Evolutionary conservation across 306 rosid genomes (phyloP), one percentile per base, ranked within the genome.

Genomic region (Medicago truncatula): DNA sequence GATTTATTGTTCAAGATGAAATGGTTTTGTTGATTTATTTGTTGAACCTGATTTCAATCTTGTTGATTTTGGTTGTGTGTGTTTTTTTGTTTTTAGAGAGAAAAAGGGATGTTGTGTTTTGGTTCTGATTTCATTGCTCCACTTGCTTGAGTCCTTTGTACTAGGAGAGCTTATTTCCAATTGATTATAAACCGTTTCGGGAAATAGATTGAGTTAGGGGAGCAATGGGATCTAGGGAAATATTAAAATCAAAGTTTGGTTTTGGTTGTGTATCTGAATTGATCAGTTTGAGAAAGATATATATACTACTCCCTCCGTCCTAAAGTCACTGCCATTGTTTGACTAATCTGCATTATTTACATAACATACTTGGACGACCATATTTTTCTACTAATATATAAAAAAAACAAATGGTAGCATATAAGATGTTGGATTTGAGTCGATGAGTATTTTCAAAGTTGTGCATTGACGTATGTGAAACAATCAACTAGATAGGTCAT

Each of bases 11-110:
- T 59, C 36, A 43, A 16, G 13, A 28, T 68, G 21, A 43, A 53
- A 40, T 76, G 8, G 14, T 50, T 53, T 39, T 40, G 13, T 16
- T 39, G 67, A 39, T 10, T 21, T 76, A 20, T 66, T 21, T 65
- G 56, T 23, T 44, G 41, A 73, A 21, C 47, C 5, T 38, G 65
- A 65, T 7, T 53, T 65, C 34, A 67, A 53, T 44, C 10, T 6
- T 69, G 9, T 15, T 59, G 43, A 9, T 59, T 78, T 70, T 78
- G 54, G 58, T 39, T 21, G 18, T 64, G 13, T 50, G 47, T 76
- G n/a, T 10, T 7, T 11, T 13, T 46, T 46, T 5, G 14, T 41
- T 52, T 49, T 52, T 7, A 0, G 4, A 17, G 57, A 34, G 38
- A 34, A 34, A 34, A 31, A 11, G 44, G 44, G 44, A 8, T 54